These are phyloP conservation scores for Heimioporus sp. DNA, from an alignment of 768 basidiomycete species.

Conservation along the genomic window DNA sequence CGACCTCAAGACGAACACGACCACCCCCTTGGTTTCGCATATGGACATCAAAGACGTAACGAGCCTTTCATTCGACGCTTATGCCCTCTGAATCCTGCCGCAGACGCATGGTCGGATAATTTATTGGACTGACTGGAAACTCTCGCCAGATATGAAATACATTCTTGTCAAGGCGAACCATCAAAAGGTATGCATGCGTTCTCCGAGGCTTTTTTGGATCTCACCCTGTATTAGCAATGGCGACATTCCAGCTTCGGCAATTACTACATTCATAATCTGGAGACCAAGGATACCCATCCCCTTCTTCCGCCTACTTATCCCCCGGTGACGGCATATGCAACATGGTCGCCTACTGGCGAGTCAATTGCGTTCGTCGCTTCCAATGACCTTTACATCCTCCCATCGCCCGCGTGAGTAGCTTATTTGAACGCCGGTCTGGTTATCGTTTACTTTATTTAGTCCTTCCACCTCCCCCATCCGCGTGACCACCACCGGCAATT, in stretches of 20 bases:
- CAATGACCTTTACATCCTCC: conserved; percentile 88
- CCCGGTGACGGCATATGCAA: conserved; percentile 72
- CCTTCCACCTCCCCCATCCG: conserved; percentile 54
- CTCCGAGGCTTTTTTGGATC: not conserved
- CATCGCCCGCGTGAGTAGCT: conserved; percentile 56
- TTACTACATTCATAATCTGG: conserved; percentile 88
- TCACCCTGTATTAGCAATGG: conserved; percentile 73
- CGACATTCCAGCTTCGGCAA: conserved; percentile 87
- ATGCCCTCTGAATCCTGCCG: conserved; percentile 2
- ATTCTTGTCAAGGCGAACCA: conserved; percentile 77
- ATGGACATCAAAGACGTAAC: conserved; percentile 66
- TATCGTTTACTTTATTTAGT: conserved; percentile 20
- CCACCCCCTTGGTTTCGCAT: conserved; percentile 55
- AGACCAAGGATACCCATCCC: conserved; percentile 63
- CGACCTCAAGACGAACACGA: conserved; percentile 74
- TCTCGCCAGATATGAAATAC: conserved; percentile 90
- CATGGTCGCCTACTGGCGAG: conserved; percentile 83
- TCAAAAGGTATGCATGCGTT: conserved; percentile 52
- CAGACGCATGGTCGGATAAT: conserved; percentile 59
- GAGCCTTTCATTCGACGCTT: not conserved
- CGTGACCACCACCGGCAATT: conserved; percentile 78
- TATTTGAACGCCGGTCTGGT: not conserved
- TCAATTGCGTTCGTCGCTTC: conserved; percentile 82
- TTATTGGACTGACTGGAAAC: conserved; percentile 61
- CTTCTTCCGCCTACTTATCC: conserved; percentile 67